A percentile compares a stretch with the other conserved stretches of the same genome.
Conservation (phyloP, 1,139 yeast genomes). For the Yamadazyma mexicana region DNA sequence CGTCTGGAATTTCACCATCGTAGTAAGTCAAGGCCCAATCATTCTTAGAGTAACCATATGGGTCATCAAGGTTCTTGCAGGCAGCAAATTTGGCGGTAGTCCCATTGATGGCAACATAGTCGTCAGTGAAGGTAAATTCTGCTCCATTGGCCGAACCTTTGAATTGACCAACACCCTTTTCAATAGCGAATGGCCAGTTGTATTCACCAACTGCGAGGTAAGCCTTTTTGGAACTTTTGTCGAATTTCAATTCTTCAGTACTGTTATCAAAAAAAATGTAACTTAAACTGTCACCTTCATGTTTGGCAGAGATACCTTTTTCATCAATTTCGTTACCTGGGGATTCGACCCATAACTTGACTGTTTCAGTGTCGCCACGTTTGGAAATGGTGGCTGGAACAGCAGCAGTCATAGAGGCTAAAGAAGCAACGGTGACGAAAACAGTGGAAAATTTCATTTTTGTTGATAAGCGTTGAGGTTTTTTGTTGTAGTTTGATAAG, state of each 20-base stretch:
- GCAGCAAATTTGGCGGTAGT: conserved; percentile 36
- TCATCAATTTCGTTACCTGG: conserved; percentile 19
- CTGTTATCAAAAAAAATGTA: conserved; percentile 37
- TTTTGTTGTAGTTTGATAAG: too few relatives aligned
- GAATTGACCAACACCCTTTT: conserved; percentile 14
- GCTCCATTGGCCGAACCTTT: conserved; percentile 17
- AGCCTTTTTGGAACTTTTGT: conserved; percentile 2
- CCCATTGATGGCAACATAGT: conserved; percentile 29
- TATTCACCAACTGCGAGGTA: conserved; percentile 3
- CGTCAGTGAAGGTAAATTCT: conserved; percentile 10
- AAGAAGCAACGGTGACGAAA: conserved; percentile 17
- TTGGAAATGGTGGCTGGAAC: conserved; percentile 18
- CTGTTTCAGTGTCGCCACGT: not conserved
- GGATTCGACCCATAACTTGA: conserved; percentile 8
- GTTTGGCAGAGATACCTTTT: conserved; percentile 32
- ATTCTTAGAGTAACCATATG: conserved; percentile 36
- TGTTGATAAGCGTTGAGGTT: not conserved
- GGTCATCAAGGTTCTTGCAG: conserved; percentile 41
- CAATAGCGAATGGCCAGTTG: conserved; percentile 8
- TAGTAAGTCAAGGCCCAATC: conserved; percentile 25
- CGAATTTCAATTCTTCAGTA: conserved; percentile 11
- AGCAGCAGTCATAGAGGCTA: conserved; percentile 18
- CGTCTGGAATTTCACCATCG: conserved; percentile 15
- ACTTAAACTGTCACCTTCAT: conserved; percentile 60
- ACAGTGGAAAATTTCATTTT: conserved; percentile 21